Evolutionary conservation across 1,284 basidiomycete species (phyloP).

Genomic region (Leucoagaricus sp.): DNA sequence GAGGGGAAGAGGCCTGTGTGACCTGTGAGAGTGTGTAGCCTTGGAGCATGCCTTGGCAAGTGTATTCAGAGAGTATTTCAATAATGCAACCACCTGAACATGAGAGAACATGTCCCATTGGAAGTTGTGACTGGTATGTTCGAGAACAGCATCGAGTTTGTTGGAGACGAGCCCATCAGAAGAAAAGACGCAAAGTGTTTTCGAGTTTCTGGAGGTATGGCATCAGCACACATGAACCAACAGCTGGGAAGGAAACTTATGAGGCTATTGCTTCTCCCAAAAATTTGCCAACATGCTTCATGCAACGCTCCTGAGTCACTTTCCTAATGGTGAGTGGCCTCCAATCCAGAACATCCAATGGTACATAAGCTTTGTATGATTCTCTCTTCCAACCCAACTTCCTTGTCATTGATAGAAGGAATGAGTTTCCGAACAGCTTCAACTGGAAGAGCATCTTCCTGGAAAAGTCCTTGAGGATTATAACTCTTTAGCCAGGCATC

Average conservation of each 20-base stretch:
- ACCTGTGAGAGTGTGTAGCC: conserved; percentile 83
- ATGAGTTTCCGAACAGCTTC: conserved; percentile 57
- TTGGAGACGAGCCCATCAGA: conserved; percentile 90
- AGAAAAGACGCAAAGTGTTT: conserved; percentile 85
- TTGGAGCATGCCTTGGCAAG: conserved; percentile 85
- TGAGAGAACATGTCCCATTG: conserved; percentile 78
- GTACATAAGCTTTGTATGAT: conserved; percentile 62
- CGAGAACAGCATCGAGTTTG: conserved; percentile 81
- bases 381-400: conserved; percentile 70
- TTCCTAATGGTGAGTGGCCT: conserved; percentile 50
- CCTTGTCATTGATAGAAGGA: conserved; percentile 52
- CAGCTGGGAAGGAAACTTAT: conserved; percentile 34
- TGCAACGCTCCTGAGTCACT: conserved; percentile 68
- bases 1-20: conserved; percentile 85
- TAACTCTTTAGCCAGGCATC: conserved; percentile 75
- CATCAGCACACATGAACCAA: background rate
- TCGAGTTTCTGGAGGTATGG: conserved; percentile 56
- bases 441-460: conserved; percentile 48
- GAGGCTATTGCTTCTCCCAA: conserved; percentile 59
- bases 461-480: conserved; percentile 63
- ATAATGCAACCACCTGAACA: conserved; percentile 77
- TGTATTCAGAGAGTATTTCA: conserved; percentile 89
- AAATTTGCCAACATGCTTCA: conserved; percentile 72
- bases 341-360: conserved; percentile 72
- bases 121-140: conserved; percentile 69